Evolutionary conservation across 805 yeast species (phyloP), one percentile per base, ranked within the genome.

Genomic region (Candida parachauliodes): DNA sequence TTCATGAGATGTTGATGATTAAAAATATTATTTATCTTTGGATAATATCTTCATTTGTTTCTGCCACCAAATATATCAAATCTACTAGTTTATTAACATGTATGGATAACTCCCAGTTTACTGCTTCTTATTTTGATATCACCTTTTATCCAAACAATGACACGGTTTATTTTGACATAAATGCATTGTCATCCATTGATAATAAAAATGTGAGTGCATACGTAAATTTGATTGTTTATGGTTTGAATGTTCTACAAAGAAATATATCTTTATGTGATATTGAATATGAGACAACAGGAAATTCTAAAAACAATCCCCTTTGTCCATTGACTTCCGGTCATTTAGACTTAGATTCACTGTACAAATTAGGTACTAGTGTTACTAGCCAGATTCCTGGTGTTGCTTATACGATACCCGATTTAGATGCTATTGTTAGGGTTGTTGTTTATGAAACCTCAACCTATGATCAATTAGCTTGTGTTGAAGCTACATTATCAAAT

Each of bases 311-410:
- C 19, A 37, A 31, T 44, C 70, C 83, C 20, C 57, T 62, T 30
- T 93, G 98, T 69, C 98, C 98, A 2, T 72, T 93, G 42, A 57
- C 81, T 19, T 76, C 95, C 2, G 98, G 98, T 27, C 88, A 89
- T 60, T 76, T 93, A 48, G 94, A 85, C 46, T 71, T 91, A 28
- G 51, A 60, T 25, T 71, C 83, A 11, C 59, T 66, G 21, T 72
- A 79, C 48, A 44, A 51, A 4, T 46, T 88, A 8, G 55, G 68
- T 8, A 38, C 43, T 7, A 59, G 63, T 19, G 52, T 79, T 39
- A 59, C 74, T 4, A 57, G 62, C 9, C 61, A 72, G 42, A 74
- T 93, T 41, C 98, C 98, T 1, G 74, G 79, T 8, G 70, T 93
- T 16, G 96, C 96, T 2, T 93, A 79, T 62, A 79, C 91, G 1